Evolutionary conservation across 1,284 basidiomycete genomes (phyloP), one percentile per base, ranked within the genome.

Genomic region (Apiotrichum mycotoxinovorans): DNA sequence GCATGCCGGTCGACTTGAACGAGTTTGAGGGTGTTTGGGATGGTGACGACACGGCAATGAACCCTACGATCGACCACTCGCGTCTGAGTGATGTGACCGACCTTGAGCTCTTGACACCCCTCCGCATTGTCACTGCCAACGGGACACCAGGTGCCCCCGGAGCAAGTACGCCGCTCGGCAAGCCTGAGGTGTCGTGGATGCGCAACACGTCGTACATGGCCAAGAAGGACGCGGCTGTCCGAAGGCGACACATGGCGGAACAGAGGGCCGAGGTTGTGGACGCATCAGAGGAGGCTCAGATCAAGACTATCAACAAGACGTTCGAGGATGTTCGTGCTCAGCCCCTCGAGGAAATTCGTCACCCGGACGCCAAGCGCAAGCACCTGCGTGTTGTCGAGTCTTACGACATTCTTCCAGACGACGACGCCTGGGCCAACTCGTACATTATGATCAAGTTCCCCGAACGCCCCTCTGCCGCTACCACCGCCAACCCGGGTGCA

Each of bases 1-100:
- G 93, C 1, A 94, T 97, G 91, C 91, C 92, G 0, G 78, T 97
- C 23, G 89, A 96, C 71, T 76, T 95, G 48, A 87, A 88, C 23
- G 82, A 83, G 58, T 93, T 85, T 81, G 86, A 88, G 48, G 87
- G 85, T 35, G 77, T 91, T 20, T 91, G 91, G 89, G 86, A 88
- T 52, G 87, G 89, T 45, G 82, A 86, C 67, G 85, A 88, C 73
- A 81, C 83, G 54, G 80, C 85, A 11, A 69, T 80, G 33, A 80
- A 91, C 17, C 88, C 92, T 66, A 83, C 85, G 1, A 83, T 82
- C 65, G 89, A 92, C 69, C 81, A 83, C 67, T 77, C n/a, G 59
- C 73, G 42, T 50, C 73, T 53, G 61, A 46, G 33, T 20, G 51
- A 57, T 12, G 64, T 72, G 1, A 63, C 61, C 10, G 76, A 77